Conservation (phyloP, 345 rosid genomes). For the Physaria fendleri region DNA sequence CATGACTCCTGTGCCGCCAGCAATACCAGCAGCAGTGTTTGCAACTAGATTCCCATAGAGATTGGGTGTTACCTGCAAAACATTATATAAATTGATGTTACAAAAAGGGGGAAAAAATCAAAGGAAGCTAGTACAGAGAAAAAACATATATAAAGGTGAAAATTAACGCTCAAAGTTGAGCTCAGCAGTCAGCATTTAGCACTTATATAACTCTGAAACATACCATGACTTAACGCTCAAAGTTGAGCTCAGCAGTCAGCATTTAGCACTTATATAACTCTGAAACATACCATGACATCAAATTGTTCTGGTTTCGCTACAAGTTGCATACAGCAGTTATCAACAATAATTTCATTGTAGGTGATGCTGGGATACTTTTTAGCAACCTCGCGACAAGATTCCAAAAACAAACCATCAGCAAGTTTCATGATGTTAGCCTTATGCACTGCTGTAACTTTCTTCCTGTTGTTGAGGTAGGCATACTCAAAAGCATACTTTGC, state of each 20-base stretch:
- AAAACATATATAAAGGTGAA: too few relatives aligned
- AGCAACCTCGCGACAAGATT: conserved; percentile 95
- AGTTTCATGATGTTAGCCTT: conserved; percentile 99
- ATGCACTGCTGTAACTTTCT: conserved; percentile 92
- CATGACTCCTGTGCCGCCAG: conserved; percentile 98
- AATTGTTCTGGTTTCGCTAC: conserved; percentile 98
- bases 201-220: too few relatives aligned
- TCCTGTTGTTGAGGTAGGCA: conserved; percentile 92
- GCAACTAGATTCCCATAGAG: conserved; percentile 88
- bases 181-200: too few relatives aligned
- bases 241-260: too few relatives aligned
- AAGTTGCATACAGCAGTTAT: conserved; percentile 98
- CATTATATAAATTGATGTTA: not conserved
- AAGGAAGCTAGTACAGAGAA: not conserved
- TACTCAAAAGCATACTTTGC: conserved; percentile 98
- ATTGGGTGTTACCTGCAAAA: conserved; percentile 74
- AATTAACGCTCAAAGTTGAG: too few relatives aligned
- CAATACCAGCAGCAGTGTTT: conserved; percentile 94
- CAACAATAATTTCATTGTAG: conserved; percentile 90
- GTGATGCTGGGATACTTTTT: conserved; percentile 79
- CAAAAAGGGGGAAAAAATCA: not conserved
- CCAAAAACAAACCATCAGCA: conserved; percentile 93
- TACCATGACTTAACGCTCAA: too few relatives aligned
- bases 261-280: not conserved
- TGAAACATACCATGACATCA: conserved; percentile 78